Evolutionary conservation across 148 eudicot species (phyloP), one percentile per base, ranked within the genome.

Genomic region (Cornus suecica): DNA sequence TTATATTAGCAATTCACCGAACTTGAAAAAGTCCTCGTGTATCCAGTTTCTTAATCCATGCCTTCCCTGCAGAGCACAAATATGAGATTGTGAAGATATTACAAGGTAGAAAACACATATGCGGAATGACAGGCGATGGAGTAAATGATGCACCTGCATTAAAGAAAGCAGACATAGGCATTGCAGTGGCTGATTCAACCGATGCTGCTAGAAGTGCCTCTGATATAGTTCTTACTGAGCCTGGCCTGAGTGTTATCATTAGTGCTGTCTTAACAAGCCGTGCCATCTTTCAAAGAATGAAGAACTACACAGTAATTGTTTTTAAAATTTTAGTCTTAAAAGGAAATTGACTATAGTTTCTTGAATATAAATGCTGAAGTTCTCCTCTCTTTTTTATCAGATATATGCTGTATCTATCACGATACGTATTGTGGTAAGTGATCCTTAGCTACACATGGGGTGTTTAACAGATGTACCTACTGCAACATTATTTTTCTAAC

Each of bases 41-140:
- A 62, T 64, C 27, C 32, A 20, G 14, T 34, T 14, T 76, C 61
- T 65, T 5, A 58, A 60, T 32, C 30, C 29, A 69, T 72, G 15
- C 10, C 68, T 73, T 54, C 64, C 64, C 65, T 76, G 22, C 69
- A 92, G 97, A 92, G 80, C 94, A 92, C 81, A 92, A 92, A 27
- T 92, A 89, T 51, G 94, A 87, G 76, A 92, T 92, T 20, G 97
- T 92, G 61, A 89, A 71, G 82, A 89, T 82, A 74, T 63, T 92
- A 71, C 97, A 92, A 89, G 85, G 82, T 23, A 81, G 80, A 68
- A 90, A 92, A 58, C 97, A 90, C 84, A 89, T 92, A 15, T 87
- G 90, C 72, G 97, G 97, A 70, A 92, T 92, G 97, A 92, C 97
- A 8, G 97, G 97, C 41, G 97, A 92, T 79, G 97, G 97, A 68